Evolutionary conservation across 305 asterid species (phyloP).

Genomic region (Fraxinus nigra): DNA sequence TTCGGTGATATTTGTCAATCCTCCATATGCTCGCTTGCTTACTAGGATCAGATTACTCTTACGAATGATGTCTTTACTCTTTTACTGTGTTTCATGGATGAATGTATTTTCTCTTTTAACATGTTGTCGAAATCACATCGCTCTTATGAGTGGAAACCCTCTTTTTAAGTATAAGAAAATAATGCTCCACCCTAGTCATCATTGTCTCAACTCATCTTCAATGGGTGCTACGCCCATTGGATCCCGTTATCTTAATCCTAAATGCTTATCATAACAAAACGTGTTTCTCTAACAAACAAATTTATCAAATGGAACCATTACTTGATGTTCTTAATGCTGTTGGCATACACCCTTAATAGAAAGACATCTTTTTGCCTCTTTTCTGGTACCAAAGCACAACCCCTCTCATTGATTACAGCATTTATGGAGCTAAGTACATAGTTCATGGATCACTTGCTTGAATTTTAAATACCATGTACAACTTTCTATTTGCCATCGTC

Average conservation of each 20-base stretch:
- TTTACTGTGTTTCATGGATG: not conserved
- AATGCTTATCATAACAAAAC: not conserved
- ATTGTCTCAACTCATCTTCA: not conserved
- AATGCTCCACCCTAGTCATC: not conserved
- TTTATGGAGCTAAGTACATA: slow-evolving; percentile 31
- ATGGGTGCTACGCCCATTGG: not conserved
- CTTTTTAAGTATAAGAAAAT: not conserved
- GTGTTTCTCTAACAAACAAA: not conserved
- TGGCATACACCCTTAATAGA: slow-evolving; percentile 15
- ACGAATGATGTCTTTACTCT: not conserved
- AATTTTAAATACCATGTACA: slow-evolving; percentile 36
- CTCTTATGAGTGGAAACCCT: not conserved
- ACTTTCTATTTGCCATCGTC: slow-evolving; percentile 19
- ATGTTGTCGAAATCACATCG: not conserved
- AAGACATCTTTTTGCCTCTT: slow-evolving; percentile 2
- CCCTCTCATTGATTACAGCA: slow-evolving; percentile 35
- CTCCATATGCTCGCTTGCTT: not conserved
- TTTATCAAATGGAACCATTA: not conserved
- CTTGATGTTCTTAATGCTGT: not conserved
- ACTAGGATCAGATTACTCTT: not conserved
- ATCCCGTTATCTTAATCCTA: not conserved
- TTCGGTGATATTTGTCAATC: not conserved
- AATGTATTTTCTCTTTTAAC: not conserved
- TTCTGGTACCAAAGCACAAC: slow-evolving; percentile 19
- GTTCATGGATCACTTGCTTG: slow-evolving; percentile 46